These are phyloP conservation scores for Gamarada debralockiae DNA, from an alignment of 495 filamentous ascomycete genomes.

Conservation along the genomic window DNA sequence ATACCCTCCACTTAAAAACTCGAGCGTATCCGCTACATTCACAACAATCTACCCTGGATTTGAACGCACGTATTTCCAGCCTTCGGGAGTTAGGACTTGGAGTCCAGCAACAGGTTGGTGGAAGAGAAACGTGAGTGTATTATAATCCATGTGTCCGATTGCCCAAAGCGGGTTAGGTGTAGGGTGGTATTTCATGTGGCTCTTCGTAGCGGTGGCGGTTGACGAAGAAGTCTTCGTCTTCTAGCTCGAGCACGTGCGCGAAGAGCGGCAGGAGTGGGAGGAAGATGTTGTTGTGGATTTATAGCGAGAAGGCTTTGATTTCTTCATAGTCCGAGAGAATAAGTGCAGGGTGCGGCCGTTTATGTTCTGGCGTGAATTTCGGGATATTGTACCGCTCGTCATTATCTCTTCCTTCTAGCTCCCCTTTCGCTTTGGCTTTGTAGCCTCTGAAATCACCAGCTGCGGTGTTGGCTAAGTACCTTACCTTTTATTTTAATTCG, in stretches of 20 bases:
- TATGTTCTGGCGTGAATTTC: conserved; percentile 44
- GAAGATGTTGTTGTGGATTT: conserved; percentile 44
- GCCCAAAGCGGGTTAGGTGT: background rate
- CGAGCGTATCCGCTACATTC: conserved; percentile 44
- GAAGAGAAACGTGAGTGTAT: conserved; percentile 47
- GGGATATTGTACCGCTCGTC: conserved; percentile 53
- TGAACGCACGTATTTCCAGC: conserved; percentile 41
- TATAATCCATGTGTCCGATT: conserved; percentile 51
- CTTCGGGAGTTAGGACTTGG: conserved; percentile 36
- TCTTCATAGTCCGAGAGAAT: conserved; percentile 34
- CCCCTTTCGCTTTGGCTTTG: conserved; percentile 29
- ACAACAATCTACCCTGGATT: conserved; percentile 45
- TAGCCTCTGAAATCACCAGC: conserved; percentile 44
- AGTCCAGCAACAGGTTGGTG: conserved; percentile 49
- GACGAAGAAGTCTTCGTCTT: conserved; percentile 44
- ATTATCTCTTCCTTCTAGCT: conserved; percentile 40
- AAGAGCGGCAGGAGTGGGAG: conserved; percentile 43
- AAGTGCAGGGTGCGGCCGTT: conserved; percentile 39
- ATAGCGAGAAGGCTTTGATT: conserved; percentile 42
- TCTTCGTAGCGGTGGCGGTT: conserved; percentile 47
- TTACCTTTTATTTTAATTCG: conserved; percentile 49
- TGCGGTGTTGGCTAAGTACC: conserved; percentile 43
- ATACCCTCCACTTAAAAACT: conserved; percentile 42
- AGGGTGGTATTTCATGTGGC: conserved; percentile 49
- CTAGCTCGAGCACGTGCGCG: conserved; percentile 45